Evolutionary conservation across 805 yeast genomes (phyloP).

Genomic region (Millerago galiae): DNA sequence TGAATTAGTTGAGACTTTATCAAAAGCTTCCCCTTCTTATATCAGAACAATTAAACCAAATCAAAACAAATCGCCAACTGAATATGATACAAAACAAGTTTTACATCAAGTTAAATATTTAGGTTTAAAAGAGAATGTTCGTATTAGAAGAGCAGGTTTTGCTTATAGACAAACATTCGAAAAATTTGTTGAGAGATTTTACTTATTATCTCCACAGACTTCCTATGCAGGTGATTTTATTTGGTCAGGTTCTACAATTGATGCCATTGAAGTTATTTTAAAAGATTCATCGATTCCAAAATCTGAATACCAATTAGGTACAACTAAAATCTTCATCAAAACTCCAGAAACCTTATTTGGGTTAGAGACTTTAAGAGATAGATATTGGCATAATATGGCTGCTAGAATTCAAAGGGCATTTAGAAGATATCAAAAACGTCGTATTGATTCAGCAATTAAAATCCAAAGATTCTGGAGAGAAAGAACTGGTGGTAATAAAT

Average conservation of each 20-base stretch:
- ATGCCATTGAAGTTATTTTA: slow-evolving; percentile 48
- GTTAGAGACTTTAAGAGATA: slow-evolving; percentile 91
- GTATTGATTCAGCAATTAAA: slow-evolving; percentile 78
- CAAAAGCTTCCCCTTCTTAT: slow-evolving; percentile 90
- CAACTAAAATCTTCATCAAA: slow-evolving; percentile 86
- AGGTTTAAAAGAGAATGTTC: slow-evolving; percentile 93
- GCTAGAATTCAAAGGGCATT: slow-evolving; percentile 96
- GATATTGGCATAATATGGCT: slow-evolving; percentile 98
- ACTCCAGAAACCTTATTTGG: slow-evolving; percentile 96
- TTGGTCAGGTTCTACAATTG: slow-evolving; percentile 53
- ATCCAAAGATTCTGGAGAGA: slow-evolving; percentile 82
- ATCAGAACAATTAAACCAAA: slow-evolving; percentile 97
- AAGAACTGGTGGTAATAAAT: slow-evolving; percentile 73
- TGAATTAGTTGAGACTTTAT: slow-evolving; percentile 78
- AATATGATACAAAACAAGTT: slow-evolving; percentile 83
- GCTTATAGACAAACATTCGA: slow-evolving; percentile 97
- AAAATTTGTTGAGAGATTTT: slow-evolving; percentile 91
- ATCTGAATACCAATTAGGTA: slow-evolving; percentile 86
- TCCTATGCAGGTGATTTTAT: slow-evolving; percentile 85
- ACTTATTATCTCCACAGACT: slow-evolving; percentile 76
- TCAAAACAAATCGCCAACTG: slow-evolving; percentile 84
- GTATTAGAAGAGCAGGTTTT: slow-evolving; percentile 97
- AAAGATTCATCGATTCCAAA: slow-evolving; percentile 63
- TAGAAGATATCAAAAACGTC: slow-evolving; percentile 73
- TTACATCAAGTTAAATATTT: slow-evolving; percentile 92